Base-by-base conservation (phyloP, 345 rosid genomes). In the Rhizophora mangle region DNA sequence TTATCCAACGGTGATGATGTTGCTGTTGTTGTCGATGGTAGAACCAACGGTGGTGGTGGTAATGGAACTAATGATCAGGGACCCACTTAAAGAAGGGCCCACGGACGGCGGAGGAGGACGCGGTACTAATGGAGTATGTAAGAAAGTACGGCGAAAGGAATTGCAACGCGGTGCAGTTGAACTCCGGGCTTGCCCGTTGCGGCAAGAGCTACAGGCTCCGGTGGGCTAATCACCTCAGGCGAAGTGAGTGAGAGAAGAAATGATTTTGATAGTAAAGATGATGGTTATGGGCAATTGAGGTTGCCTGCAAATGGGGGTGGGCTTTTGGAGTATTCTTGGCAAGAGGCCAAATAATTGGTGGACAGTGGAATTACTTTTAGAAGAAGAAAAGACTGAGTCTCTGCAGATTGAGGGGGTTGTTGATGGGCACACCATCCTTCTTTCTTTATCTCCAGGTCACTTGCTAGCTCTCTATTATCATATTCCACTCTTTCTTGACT, bases 261-360 rank as follows among this genome's bases (percentile, higher is more conserved):
- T 61, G 54, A n/a, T 15, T 60, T 22, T 19, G 13, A 9, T 37
- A 13, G 30, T 26, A 37, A 32, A 29, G 59, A 71, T 36, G 62
- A 61, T 66, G 19, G 53, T 21, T 60, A 58, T 61, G 58, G 70
- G 10, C n/a, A 68, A 63, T 13, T 72, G 9, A 68, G 71, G 61
- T 29, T 81, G 53, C 52, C 62, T 2, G 15, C 63, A 8, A 53
- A 54, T 62, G 80, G 77, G n/a, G 73, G 73, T 74, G 82, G 81
- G 53, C 72, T 82, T 57, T 68, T 84, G 72, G 91, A 92, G 63
- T 88, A 85, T 75, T 78, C 88, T 69, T 68, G 86, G 27, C 80
- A 78, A 61, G 89, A 87, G 65, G 76, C 89, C 18, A 84, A 82
- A 26, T 76, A 67, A 53, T 52, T 80, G 69, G 77, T 72, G 1